phyloP scores from a whole-genome alignment of 176 grass and related monocot genomes.

The Triticum urartu region DNA sequence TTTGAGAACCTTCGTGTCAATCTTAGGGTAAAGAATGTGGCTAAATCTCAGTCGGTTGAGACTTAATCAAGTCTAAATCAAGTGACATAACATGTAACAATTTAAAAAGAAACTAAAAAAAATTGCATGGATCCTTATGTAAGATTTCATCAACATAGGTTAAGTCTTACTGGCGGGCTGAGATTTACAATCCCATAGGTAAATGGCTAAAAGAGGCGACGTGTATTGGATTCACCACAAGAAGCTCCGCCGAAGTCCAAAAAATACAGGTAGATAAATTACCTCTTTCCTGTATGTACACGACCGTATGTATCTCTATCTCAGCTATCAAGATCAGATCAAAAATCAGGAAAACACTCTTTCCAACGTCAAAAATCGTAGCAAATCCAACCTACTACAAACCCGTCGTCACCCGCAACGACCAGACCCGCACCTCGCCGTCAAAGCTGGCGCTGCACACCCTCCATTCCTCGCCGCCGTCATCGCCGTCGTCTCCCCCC shows the following conservation, averaged over 20 bases:
- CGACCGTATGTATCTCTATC: not conserved
- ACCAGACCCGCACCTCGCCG: conserved; percentile 74
- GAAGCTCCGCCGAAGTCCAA: not conserved
- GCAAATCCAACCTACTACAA: conserved; percentile 31
- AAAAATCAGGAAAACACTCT: not conserved
- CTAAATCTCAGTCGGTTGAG: no score
- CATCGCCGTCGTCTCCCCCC: not conserved
- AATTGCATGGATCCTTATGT: no score
- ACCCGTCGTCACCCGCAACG: conserved; percentile 47
- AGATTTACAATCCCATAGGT: no score
- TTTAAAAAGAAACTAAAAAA: no score
- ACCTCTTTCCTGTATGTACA: not conserved
- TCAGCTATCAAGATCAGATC: not conserved
- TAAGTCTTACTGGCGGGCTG: no score
- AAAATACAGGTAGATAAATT: not conserved
- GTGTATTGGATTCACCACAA: no score
- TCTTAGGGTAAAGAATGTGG: no score
- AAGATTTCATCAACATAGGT: no score
- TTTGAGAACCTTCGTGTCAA: no score
- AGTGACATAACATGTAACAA: no score
- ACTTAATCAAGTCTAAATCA: no score
- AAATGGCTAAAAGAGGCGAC: no score
- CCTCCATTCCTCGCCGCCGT: conserved; percentile 46
- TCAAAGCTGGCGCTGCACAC: conserved; percentile 80
- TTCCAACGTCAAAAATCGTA: conserved; percentile 24